Evolutionary conservation across 345 rosid species (phyloP).

Genomic region (Murraya koenigii): DNA sequence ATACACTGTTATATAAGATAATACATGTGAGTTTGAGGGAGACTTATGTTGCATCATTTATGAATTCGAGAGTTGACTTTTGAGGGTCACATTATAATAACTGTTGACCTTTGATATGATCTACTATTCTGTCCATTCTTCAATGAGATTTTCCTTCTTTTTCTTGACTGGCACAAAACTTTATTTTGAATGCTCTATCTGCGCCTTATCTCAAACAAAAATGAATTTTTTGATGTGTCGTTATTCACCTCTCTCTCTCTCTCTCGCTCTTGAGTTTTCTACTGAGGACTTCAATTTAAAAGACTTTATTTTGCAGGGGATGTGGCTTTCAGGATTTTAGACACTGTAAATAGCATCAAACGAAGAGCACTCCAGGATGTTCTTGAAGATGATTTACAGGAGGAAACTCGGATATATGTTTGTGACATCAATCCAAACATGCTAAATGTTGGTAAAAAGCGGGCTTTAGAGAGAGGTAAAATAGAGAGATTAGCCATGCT

Average conservation of each 20-base stretch:
- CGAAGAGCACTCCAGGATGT: slow-evolving; percentile 61
- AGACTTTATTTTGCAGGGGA: slow-evolving; percentile 60
- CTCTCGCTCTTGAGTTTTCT: neutral
- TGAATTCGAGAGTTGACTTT: neutral
- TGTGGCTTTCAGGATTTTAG: slow-evolving; percentile 88
- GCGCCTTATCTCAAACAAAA: neutral
- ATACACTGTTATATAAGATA: neutral
- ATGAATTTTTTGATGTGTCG: neutral
- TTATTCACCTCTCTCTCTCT: neutral
- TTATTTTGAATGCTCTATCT: neutral
- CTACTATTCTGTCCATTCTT: too few relatives aligned
- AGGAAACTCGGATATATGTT: slow-evolving; percentile 76
- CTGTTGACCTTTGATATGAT: too few relatives aligned
- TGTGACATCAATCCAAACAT: slow-evolving; percentile 95
- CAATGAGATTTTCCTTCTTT: too few relatives aligned
- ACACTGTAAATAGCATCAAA: slow-evolving; percentile 47
- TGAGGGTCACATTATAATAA: too few relatives aligned
- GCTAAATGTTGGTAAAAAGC: slow-evolving; percentile 78
- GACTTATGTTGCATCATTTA: neutral
- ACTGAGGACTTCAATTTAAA: slow-evolving; percentile 8
- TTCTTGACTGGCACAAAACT: too few relatives aligned
- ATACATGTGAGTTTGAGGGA: neutral
- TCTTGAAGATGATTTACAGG: slow-evolving; percentile 50
- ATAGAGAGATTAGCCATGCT: neutral
- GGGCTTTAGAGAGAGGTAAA: slow-evolving; percentile 82